A percentile compares a stretch with the other conserved stretches of the same genome.
Conservation (phyloP, 495 filamentous ascomycete species). For the Penicillium argentinense region DNA sequence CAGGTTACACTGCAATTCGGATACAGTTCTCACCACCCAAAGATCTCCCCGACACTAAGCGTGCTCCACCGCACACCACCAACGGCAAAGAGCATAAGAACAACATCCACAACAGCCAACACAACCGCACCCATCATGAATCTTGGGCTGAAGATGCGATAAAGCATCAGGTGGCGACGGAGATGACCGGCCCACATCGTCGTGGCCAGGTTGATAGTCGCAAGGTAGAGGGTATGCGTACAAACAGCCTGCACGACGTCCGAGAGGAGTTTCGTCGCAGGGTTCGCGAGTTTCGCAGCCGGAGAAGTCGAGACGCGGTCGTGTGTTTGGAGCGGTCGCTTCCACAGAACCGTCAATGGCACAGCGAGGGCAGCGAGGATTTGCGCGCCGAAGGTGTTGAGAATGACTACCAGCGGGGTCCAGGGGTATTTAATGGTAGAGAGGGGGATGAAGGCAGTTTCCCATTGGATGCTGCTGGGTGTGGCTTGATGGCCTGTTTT, state of each 20-base stretch:
- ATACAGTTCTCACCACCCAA: conserved; percentile 80
- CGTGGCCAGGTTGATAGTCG: conserved; percentile 76
- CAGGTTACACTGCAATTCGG: too few relatives aligned
- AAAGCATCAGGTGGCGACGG: conserved; percentile 91
- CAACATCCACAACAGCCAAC: conserved; percentile 72
- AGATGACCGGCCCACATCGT: conserved; percentile 86
- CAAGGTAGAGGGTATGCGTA: conserved; percentile 76
- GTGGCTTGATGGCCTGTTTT: conserved; percentile 96
- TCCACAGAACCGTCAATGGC: conserved; percentile 85
- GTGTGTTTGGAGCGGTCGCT: conserved; percentile 52
- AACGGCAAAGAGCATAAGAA: conserved; percentile 66
- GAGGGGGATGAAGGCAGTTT: conserved; percentile 90
- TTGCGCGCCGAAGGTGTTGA: conserved; percentile 89
- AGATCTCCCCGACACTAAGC: conserved; percentile 79
- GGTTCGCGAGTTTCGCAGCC: conserved; percentile 42
- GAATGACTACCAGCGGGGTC: conserved; percentile 74
- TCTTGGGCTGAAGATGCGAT: conserved; percentile 87
- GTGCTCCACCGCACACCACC: conserved; percentile 70
- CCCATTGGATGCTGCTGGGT: conserved; percentile 90
- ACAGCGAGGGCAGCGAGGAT: conserved; percentile 77
- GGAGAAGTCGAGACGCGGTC: conserved; percentile 26
- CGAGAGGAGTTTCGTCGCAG: conserved; percentile 55
- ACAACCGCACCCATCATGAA: conserved; percentile 82
- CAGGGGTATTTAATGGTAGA: conserved; percentile 83
- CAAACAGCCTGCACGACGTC: conserved; percentile 66